These are phyloP conservation scores for Tylopilus orsonianus DNA, from an alignment of 1,284 basidiomycete species.

Conservation along the genomic window DNA sequence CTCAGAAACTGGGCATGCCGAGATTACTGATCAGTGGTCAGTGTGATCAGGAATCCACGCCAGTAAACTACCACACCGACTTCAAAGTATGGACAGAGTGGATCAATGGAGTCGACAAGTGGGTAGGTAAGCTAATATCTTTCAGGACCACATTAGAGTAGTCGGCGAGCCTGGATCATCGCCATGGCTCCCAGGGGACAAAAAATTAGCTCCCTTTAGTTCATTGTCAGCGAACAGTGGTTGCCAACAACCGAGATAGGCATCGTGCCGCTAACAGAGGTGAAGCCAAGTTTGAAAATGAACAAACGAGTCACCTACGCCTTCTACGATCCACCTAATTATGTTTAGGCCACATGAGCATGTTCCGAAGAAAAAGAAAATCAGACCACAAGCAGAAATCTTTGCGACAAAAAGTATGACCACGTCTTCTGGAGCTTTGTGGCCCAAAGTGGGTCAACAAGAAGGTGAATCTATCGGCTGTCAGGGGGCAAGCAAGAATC, in stretches of 20 bases:
- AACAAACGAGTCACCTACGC: slow-evolving; percentile 44
- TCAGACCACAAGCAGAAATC: slow-evolving; percentile 49
- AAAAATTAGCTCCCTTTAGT: slow-evolving; percentile 8
- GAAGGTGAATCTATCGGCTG: slow-evolving; percentile 69
- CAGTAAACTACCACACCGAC: slow-evolving; percentile 34
- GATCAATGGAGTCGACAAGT: slow-evolving; percentile 23
- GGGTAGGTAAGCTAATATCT: slow-evolving; percentile 12
- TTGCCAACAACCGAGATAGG: slow-evolving; percentile 63
- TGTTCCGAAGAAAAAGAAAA: slow-evolving; percentile 5
- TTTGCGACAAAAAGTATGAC: slow-evolving; percentile 72
- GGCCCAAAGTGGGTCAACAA: slow-evolving; percentile 65
- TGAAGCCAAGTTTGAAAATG: slow-evolving; percentile 8
- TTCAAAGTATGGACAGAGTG: slow-evolving; percentile 10
- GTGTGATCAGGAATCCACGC: slow-evolving; percentile 52
- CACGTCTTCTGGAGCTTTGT: slow-evolving; percentile 59
- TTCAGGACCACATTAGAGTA: slow-evolving; percentile 21
- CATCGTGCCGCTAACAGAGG: slow-evolving; percentile 45
- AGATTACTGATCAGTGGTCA: slow-evolving; percentile 11
- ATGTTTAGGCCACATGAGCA: slow-evolving; percentile 44
- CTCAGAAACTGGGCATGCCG: slow-evolving; percentile 17
- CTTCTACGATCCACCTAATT: slow-evolving; percentile 59
- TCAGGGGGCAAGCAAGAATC: too few relatives aligned
- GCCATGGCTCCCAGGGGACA: slow-evolving; percentile 18
- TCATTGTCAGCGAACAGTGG: slow-evolving; percentile 36
- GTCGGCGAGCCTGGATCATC: slow-evolving; percentile 26